Conservation (phyloP, 2,329 filamentous ascomycete species). For the Colletotrichum chlorophyti region DNA sequence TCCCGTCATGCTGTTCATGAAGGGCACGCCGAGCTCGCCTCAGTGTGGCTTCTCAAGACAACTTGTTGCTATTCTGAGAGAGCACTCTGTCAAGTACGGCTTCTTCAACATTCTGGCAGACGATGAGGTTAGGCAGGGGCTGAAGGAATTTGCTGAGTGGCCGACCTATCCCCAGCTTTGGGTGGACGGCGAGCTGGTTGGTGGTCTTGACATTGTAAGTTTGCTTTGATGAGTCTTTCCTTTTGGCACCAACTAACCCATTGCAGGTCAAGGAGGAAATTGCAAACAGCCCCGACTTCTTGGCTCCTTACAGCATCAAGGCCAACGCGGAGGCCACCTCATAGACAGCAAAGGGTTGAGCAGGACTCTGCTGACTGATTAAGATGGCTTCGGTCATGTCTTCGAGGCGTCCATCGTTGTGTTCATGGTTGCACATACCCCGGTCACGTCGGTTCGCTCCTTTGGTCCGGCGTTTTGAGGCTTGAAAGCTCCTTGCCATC, state of each 20-base stretch:
- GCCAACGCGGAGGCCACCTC: slow-evolving; percentile 45
- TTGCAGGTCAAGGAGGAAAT: slow-evolving; percentile 90
- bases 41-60: slow-evolving; percentile 95
- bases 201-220: slow-evolving; percentile 94
- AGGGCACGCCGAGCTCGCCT: slow-evolving; percentile 86
- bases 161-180: slow-evolving; percentile 97
- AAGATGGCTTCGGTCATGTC: not conserved
- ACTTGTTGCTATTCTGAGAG: slow-evolving; percentile 83
- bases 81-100: slow-evolving; percentile 92
- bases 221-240: not conserved
- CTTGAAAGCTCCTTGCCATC: too few species aligned
- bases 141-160: slow-evolving; percentile 99
- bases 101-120: slow-evolving; percentile 99
- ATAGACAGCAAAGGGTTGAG: not conserved
- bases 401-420: not conserved
- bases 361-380: not conserved
- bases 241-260: not conserved
- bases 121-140: slow-evolving; percentile 92
- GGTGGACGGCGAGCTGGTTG: slow-evolving; percentile 88
- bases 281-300: slow-evolving; percentile 81
- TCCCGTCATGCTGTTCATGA: slow-evolving; percentile 99
- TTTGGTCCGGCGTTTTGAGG: too few species aligned
- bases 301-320: slow-evolving; percentile 73
- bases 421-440: slow-evolving; percentile 2
- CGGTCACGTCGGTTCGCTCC: not conserved